phyloP scores from a whole-genome alignment of 2,329 filamentous ascomycete genomes.

The Aspergillus sp. region DNA sequence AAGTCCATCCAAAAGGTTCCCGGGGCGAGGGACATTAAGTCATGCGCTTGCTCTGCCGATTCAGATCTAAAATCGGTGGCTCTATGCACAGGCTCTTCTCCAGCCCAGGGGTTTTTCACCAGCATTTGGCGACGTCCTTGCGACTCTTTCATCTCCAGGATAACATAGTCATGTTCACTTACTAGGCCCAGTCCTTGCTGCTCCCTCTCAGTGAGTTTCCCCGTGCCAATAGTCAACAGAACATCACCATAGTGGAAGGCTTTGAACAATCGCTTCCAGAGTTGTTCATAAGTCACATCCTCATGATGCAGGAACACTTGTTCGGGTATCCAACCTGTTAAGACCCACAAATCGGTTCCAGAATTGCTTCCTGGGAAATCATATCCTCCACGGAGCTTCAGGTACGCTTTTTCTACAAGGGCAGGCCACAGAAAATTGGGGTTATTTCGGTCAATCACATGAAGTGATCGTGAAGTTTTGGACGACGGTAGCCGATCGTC shows the following conservation, averaged over 20 bases:
- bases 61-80: constrained; percentile 12
- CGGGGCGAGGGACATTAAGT: constrained; percentile 39
- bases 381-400: constrained; percentile 92
- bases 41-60: constrained; percentile 4
- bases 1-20: constrained; percentile 94
- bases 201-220: constrained; percentile 69
- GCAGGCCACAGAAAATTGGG: constrained; percentile 85
- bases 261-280: constrained; percentile 73
- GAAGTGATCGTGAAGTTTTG: constrained; percentile 68
- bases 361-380: constrained; percentile 98
- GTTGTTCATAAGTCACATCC: constrained; percentile 67
- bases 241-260: constrained; percentile 76
- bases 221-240: constrained; percentile 85
- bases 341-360: constrained; percentile 84
- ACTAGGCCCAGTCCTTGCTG: constrained; percentile 78
- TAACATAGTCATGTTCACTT: constrained; percentile 89
- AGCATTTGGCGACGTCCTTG: constrained; percentile 64
- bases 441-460: constrained; percentile 82
- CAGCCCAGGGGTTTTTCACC: constrained; percentile 90
- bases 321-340: constrained; percentile 96
- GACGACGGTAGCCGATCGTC: constrained; percentile 82
- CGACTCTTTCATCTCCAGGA: constrained; percentile 69
- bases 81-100: constrained; percentile 54
- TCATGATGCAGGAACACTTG: constrained; percentile 88
- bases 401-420: constrained; percentile 89